Percentiles rank a stretch among this genome's conserved stretches.
phyloP scores from a whole-genome alignment of 257 asterid species.

The Euphrasia confusa region DNA sequence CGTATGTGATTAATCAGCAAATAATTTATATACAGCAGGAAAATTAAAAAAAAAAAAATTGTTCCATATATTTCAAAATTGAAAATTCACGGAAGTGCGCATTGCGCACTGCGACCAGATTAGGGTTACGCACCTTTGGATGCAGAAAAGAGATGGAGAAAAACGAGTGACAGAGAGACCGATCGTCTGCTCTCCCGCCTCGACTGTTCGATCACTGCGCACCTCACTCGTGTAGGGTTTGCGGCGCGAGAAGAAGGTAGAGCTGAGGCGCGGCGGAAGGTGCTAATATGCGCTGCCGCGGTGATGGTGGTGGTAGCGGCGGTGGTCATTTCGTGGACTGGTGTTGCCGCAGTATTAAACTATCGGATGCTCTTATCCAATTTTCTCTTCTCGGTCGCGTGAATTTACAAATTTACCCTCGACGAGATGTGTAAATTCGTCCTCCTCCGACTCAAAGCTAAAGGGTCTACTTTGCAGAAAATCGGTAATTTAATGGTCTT shows the following conservation, averaged over 20 bases:
- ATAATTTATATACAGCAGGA: not conserved
- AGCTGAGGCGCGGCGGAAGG: constrained; percentile 26
- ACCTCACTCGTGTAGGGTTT: constrained; percentile 32
- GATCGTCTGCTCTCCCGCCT: constrained; percentile 55
- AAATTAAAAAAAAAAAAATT: too few species aligned
- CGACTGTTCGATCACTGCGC: constrained; percentile 41
- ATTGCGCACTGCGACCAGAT: too few species aligned
- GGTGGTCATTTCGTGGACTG: constrained; percentile 39
- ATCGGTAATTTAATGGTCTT: not conserved
- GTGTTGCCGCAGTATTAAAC: not conserved
- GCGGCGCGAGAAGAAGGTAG: constrained; percentile 25
- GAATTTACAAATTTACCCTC: constrained; percentile 27
- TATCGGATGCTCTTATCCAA: constrained; percentile 31
- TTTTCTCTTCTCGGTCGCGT: not conserved
- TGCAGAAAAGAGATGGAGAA: constrained; percentile 40
- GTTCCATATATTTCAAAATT: too few species aligned
- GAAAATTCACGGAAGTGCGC: too few species aligned
- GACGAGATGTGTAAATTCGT: too few species aligned
- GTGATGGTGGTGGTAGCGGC: constrained; percentile 25
- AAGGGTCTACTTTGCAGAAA: not conserved
- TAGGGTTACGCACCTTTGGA: constrained; percentile 41
- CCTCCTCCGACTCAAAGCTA: too few species aligned
- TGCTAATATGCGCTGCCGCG: constrained; percentile 36
- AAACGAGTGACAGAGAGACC: constrained; percentile 51
- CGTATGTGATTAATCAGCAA: constrained; percentile 14